These are phyloP conservation scores for Paraphaeosphaeria sporulosa DNA, from an alignment of 2,329 filamentous ascomycete species.

Conservation along the genomic window DNA sequence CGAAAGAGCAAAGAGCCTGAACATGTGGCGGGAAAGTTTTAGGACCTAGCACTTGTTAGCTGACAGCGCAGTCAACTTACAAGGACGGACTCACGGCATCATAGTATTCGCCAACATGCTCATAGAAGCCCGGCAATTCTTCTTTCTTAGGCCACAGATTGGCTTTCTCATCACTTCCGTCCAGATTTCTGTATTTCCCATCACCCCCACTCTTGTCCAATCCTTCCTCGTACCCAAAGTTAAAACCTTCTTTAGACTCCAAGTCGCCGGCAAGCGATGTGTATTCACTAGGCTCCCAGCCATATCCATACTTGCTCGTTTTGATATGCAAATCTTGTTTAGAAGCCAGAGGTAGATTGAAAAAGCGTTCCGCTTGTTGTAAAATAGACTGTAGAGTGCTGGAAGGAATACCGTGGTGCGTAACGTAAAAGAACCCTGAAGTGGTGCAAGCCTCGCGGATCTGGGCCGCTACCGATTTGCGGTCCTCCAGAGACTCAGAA, in stretches of 20 bases:
- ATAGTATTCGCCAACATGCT: slow-evolving; percentile 49
- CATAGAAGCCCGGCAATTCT: slow-evolving; percentile 51
- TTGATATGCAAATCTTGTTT: slow-evolving; percentile 52
- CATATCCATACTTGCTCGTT: slow-evolving; percentile 49
- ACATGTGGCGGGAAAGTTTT: slow-evolving; percentile 50
- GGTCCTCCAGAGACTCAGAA: slow-evolving; percentile 37
- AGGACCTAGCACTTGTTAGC: slow-evolving; percentile 34
- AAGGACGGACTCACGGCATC: slow-evolving; percentile 31
- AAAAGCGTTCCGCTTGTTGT: slow-evolving; percentile 48
- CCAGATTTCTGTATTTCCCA: slow-evolving; percentile 51
- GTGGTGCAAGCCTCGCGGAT: slow-evolving; percentile 50
- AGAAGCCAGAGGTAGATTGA: slow-evolving; percentile 40
- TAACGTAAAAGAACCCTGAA: slow-evolving; percentile 55
- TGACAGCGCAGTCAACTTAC: background rate
- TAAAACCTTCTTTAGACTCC: slow-evolving; percentile 54
- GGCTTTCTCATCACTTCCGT: slow-evolving; percentile 45
- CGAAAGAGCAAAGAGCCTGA: slow-evolving; percentile 51
- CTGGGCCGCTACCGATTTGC: slow-evolving; percentile 48
- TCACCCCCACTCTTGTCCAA: slow-evolving; percentile 52
- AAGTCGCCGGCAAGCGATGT: slow-evolving; percentile 51
- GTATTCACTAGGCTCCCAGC: slow-evolving; percentile 52
- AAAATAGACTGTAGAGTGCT: slow-evolving; percentile 41
- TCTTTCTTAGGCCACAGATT: slow-evolving; percentile 52
- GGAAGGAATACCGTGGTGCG: slow-evolving; percentile 45
- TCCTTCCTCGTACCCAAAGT: slow-evolving; percentile 52